Evolutionary conservation across 768 basidiomycete genomes (phyloP).

Genomic region (Tremella yokohamensis): DNA sequence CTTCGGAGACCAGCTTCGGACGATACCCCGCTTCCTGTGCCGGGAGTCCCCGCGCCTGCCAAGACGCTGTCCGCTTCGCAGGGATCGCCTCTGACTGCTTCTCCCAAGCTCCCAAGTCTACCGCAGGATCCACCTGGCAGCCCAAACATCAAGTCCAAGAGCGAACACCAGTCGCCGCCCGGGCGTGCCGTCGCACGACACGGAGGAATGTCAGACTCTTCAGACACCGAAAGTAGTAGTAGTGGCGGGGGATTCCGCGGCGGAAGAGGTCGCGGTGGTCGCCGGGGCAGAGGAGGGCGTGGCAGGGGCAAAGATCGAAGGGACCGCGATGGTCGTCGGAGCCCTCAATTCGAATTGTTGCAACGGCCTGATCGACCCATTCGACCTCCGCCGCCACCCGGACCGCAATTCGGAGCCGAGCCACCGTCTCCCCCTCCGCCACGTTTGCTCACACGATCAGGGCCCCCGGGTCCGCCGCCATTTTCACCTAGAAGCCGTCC

Average conservation of each 20-base stretch:
- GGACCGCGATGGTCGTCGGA: constrained; percentile 2
- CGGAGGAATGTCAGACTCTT: not conserved
- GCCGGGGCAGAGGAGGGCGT: constrained; percentile 15
- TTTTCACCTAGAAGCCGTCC: too few species aligned
- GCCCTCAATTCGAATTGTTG: constrained; percentile 29
- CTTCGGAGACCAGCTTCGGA: not conserved
- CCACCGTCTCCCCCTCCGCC: not conserved
- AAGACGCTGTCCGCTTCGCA: constrained; percentile 1
- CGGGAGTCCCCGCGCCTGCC: not conserved
- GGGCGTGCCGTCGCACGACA: not conserved
- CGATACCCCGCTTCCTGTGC: not conserved
- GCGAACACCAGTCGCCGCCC: not conserved
- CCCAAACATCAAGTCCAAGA: not conserved
- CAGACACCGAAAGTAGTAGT: not conserved
- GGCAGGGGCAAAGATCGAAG: constrained; percentile 1
- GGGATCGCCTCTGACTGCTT: constrained; percentile 3
- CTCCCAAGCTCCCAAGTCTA: not conserved
- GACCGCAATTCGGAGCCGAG: not conserved
- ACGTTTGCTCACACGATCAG: too few species aligned
- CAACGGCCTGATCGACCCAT: constrained; percentile 31
- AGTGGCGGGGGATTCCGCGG: not conserved
- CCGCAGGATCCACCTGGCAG: not conserved
- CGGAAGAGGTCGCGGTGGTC: constrained; percentile 4
- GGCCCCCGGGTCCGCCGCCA: too few species aligned
- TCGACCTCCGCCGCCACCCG: constrained; percentile 3